Base-by-base conservation (phyloP, 805 yeast genomes). In the Jamesozyma piceae region DNA sequence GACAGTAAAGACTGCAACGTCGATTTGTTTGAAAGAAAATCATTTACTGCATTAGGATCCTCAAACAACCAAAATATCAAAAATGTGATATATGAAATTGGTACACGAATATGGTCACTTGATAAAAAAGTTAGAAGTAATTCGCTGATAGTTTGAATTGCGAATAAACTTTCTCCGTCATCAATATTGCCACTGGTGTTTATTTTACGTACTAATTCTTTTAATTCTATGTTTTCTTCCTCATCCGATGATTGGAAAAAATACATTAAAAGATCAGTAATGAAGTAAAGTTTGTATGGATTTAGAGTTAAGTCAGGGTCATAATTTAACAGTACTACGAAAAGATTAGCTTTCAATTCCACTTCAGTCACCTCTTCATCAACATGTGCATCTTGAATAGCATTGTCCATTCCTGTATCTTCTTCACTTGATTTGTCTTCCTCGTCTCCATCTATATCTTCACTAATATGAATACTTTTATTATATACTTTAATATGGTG, bases 281-380 rank as follows among this genome's bases (percentile, higher is more conserved):
- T 77, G 63, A 90, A 89, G 92, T 95, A 92, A 1, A 78, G 63
- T 53, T 79, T 77, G 57, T 88, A 92, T 0, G 99, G 97, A 50
- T 92, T 90, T 28, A 89, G 63, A 42, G 79, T 75, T 38, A 72
- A 59, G 18, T 78, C 82, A 2, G 79, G 75, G 49, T 89, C 90
- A 53, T 83, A 86, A 49, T 83, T 90, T 50, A 87, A 72, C 5
- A 92, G 61, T 0, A 82, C 74, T 21, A 77, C 67, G 44, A 92
- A 78, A 1, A 92, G 63, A 57, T 87, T 88, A 2, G 43, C 30
- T 19, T 47, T 51, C 6, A 49, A n/a, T 14, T 21, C 20, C 2
- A n/a, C n/a, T 2, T 76, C 80, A 40, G 19, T 5, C 14, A 15
- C 19, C 14, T 30, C 35, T 9, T 30, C 37, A 3, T 37, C 35